Evolutionary conservation across 257 asterid genomes (phyloP).

Genomic region (Solanum phureja): DNA sequence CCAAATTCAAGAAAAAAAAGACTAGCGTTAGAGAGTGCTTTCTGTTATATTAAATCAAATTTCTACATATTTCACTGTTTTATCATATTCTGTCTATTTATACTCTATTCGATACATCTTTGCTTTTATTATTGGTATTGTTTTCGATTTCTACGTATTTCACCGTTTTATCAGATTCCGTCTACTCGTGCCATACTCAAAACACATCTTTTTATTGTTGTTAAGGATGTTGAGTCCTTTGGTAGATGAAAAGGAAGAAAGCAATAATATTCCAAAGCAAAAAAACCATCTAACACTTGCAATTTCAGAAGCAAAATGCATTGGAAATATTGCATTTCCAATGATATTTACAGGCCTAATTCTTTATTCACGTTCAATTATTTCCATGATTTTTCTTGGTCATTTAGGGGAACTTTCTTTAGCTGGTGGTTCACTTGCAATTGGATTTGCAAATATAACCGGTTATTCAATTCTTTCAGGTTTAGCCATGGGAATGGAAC

Average conservation of each 20-base stretch:
- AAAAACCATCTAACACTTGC: conserved; percentile 5
- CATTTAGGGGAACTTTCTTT: conserved; percentile 23
- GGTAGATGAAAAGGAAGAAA: not conserved
- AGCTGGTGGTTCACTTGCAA: conserved; percentile 33
- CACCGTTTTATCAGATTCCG: fast-evolving
- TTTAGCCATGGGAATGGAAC: conserved; percentile 36
- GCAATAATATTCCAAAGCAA: not conserved
- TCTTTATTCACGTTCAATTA: conserved; percentile 24
- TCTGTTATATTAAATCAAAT: too few relatives aligned
- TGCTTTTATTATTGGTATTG: not conserved
- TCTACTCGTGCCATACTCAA: not conserved
- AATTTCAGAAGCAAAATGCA: conserved; percentile 19
- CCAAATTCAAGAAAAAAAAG: not conserved
- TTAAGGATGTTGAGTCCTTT: not conserved
- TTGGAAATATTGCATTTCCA: conserved; percentile 20
- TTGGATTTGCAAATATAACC: conserved; percentile 33
- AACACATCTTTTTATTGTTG: not conserved
- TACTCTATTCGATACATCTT: fast-evolving
- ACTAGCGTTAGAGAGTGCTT: too few relatives aligned
- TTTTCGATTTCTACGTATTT: not conserved
- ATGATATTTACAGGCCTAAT: conserved; percentile 31
- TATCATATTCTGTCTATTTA: too few relatives aligned
- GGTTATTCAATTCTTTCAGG: conserved; percentile 35
- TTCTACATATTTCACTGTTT: too few relatives aligned
- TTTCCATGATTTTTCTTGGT: conserved; percentile 36